Evolutionary conservation across 2,329 filamentous ascomycete species (phyloP).

Genomic region (Tolypocladium guangdongense): DNA sequence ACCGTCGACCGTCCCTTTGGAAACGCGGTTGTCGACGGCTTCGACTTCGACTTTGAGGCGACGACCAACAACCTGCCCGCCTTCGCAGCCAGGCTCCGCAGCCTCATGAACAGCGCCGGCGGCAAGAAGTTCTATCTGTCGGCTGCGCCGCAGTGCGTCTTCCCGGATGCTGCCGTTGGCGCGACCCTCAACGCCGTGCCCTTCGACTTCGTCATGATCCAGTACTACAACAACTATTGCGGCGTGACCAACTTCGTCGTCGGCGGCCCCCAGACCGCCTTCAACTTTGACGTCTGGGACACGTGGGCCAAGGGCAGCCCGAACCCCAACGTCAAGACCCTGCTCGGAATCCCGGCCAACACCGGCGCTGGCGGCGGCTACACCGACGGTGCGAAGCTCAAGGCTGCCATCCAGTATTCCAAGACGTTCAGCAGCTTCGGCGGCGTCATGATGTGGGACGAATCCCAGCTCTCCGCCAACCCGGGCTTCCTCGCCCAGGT

Average conservation of each 20-base stretch:
- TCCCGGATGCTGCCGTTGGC: slow-evolving; percentile 49
- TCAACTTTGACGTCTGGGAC: slow-evolving; percentile 56
- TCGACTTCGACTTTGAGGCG: slow-evolving; percentile 67
- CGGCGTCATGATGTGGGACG: slow-evolving; percentile 61
- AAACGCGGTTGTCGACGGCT: slow-evolving; percentile 55
- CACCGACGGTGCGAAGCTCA: slow-evolving; percentile 31
- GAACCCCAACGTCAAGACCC: slow-evolving; percentile 49
- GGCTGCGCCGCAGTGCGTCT: slow-evolving; percentile 58
- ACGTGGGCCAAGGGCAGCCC: slow-evolving; percentile 49
- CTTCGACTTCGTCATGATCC: slow-evolving; percentile 53
- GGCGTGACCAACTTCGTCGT: slow-evolving; percentile 41
- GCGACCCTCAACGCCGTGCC: slow-evolving; percentile 43
- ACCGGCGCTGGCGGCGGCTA: slow-evolving; percentile 46
- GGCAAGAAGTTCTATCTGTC: slow-evolving; percentile 51
- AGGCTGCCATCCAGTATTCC: slow-evolving; percentile 38
- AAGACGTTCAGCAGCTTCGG: slow-evolving; percentile 49
- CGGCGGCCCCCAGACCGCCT: slow-evolving; percentile 37
- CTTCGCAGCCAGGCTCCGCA: slow-evolving; percentile 48
- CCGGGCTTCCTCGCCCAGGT: slow-evolving; percentile 40
- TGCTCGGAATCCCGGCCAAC: slow-evolving; percentile 50
- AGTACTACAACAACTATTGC: slow-evolving; percentile 63
- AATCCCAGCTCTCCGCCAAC: slow-evolving; percentile 49
- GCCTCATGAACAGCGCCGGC: slow-evolving; percentile 38
- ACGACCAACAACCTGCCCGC: slow-evolving; percentile 45
- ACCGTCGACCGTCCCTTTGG: slow-evolving; percentile 54